Base-by-base conservation (phyloP, 1,284 basidiomycete genomes). In the Trichosporon inkin region DNA sequence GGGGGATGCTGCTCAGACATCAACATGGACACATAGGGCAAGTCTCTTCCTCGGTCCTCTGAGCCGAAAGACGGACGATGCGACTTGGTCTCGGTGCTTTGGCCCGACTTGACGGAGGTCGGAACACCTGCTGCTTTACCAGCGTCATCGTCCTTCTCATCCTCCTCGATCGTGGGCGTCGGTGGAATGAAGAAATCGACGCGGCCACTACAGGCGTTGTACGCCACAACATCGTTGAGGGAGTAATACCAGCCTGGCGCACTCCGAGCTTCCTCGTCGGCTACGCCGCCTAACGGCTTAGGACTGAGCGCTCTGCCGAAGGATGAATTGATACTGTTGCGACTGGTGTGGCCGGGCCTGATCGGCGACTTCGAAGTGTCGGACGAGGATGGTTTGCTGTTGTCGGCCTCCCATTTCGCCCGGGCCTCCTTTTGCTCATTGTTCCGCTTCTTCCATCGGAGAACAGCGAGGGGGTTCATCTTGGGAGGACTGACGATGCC, bases 161-260 rank as follows among this genome's bases (percentile, higher is more conserved):
- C n/a, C 52, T 53, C 37, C 22, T 54, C 36, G 10, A 20, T 28
- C 10, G 28, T 14, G 1, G 38, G 38, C 8, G 39, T 34, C 0
- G 72, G 73, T 1, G 75, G 72, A n/a, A 75, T 69, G 56, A 74
- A 75, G 52, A 73, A 75, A 32, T 77, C 68, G 61, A 77, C 67
- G 7, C 62, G 60, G 6, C 75, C 75, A 10, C 66, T 60, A 14
- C 58, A 66, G 8, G 63, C 65, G 19, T 68, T 70, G 60, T 76
- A 77, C 3, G 61, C 63, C 8, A 54, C 55, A 3, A 75, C 66
- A 55, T 75, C 75, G n/a, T 71, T 67, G 6, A 75, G 59, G 1
- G 68, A 64, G 61, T 71, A 75, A 7, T 62, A 55, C 75, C 75
- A 77, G 1, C 64, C 64, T 16, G 61, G 60, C 6, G 60, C 60